Percentiles rank a stretch among this genome's conserved stretches.
Conservation (phyloP, 208 protist species). For the Leishmania amazonensis region DNA sequence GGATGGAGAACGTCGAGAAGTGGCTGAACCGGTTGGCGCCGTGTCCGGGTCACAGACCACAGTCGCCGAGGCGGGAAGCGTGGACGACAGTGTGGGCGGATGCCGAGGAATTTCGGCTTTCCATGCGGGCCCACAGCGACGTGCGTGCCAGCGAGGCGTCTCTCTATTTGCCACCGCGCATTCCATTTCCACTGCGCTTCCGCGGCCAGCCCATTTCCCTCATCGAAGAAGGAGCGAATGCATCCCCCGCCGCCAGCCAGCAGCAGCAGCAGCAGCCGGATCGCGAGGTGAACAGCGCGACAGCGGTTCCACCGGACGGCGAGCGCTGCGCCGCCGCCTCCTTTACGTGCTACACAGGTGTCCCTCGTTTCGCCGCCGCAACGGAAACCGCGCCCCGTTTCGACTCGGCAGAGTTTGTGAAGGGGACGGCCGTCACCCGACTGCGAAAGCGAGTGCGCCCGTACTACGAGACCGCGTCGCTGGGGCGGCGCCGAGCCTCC, state of each 20-base stretch:
- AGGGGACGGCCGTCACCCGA: background rate
- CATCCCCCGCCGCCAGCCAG: background rate
- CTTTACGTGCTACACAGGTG: slow-evolving; percentile 39
- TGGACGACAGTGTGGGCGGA: background rate
- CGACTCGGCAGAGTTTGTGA: background rate
- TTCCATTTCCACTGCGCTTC: slow-evolving; percentile 47
- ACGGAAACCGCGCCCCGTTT: background rate
- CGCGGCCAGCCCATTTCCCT: slow-evolving; percentile 23
- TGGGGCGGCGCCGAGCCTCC: background rate
- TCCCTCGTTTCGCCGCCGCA: background rate
- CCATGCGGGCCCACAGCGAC: background rate
- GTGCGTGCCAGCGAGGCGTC: background rate
- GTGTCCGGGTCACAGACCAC: background rate
- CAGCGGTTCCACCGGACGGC: background rate
- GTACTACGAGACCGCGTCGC: background rate
- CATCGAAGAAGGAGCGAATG: background rate
- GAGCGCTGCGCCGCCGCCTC: slow-evolving; percentile 18
- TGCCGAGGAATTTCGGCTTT: slow-evolving; percentile 4
- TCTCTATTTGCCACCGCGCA: slow-evolving; percentile 21
- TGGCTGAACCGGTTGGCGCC: background rate
- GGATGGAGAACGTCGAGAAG: background rate
- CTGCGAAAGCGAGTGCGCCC: slow-evolving; percentile 25
- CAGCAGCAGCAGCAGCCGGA: slow-evolving; percentile 1
- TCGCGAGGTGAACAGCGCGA: background rate
- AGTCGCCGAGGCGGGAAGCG: background rate